A percentile compares a stretch with the other conserved stretches of the same genome.
Evolutionary conservation across 257 asterid species (phyloP).

Genomic region (Nicotiana obtusifolia): DNA sequence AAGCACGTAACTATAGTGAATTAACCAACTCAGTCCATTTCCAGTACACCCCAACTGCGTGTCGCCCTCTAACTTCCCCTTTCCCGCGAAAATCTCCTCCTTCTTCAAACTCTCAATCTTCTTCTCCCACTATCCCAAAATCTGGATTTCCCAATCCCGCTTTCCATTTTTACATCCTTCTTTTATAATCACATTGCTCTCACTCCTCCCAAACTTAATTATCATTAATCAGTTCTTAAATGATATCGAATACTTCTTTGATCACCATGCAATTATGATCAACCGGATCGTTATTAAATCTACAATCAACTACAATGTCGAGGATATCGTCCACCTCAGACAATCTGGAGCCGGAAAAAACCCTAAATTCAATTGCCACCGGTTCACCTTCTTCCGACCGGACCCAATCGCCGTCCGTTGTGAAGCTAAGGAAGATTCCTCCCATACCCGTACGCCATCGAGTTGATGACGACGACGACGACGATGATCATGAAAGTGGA

Average conservation of each 20-base stretch:
- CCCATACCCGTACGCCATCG: conserved; percentile 45
- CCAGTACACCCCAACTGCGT: conserved; percentile 27
- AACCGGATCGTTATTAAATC: conserved; percentile 15
- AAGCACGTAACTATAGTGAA: conserved; percentile 25
- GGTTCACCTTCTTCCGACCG: conserved; percentile 18
- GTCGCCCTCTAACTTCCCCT: conserved; percentile 36
- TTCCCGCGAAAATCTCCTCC: conserved; percentile 77
- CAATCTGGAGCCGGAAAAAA: conserved; percentile 26
- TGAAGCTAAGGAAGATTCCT: conserved; percentile 55
- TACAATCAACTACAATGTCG: conserved; percentile 30
- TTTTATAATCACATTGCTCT: background rate
- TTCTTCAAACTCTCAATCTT: conserved; percentile 3
- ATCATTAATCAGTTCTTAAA: background rate
- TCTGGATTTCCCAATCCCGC: conserved; percentile 13
- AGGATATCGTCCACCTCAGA: conserved; percentile 19
- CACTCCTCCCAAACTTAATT: background rate
- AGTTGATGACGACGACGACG: conserved; percentile 7
- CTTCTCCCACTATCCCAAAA: background rate
- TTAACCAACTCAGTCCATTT: conserved; percentile 15
- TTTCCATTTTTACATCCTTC: background rate
- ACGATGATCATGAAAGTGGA: conserved; percentile 11
- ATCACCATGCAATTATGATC: conserved; percentile 9
- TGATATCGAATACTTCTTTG: background rate
- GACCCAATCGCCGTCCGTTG: conserved; percentile 23
- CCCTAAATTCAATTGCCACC: conserved; percentile 16